A percentile compares a stretch with the other conserved stretches of the same genome.
These are phyloP conservation scores for Mycena galericulata DNA, from an alignment of 768 basidiomycete genomes.

Conservation along the genomic window DNA sequence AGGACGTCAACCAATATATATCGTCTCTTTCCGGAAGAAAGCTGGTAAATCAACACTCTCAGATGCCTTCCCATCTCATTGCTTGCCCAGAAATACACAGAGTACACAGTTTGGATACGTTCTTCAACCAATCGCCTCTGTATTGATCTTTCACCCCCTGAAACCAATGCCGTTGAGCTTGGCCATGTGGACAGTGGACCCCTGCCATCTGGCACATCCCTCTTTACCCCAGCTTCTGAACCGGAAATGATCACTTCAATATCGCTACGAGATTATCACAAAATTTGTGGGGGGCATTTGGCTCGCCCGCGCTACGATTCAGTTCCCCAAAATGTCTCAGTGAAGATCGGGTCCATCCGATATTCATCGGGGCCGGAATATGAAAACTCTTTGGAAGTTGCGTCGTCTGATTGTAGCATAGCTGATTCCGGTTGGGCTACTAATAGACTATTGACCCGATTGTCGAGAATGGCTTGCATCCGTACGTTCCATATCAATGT, in stretches of 20 bases:
- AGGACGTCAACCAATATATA: conserved; percentile 1
- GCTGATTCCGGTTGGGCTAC: not conserved
- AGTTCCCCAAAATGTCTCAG: not conserved
- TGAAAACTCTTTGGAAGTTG: conserved; percentile 7
- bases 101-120: conserved; percentile 2
- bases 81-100: not conserved
- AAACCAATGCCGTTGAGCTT: not conserved
- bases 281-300: not conserved
- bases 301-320: not conserved
- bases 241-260: conserved; percentile 2
- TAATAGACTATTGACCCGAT: not conserved
- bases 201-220: conserved; percentile 1
- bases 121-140: not conserved
- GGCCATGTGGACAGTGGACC: not conserved
- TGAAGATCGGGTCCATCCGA: conserved; percentile 1
- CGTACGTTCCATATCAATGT: not conserved
- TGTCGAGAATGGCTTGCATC: not conserved
- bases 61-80: not conserved
- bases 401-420: not conserved
- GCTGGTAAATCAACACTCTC: not conserved
- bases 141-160: not conserved
- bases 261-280: conserved; percentile 3
- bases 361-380: not conserved
- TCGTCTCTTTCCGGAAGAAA: not conserved
- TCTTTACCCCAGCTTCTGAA: not conserved